Evolutionary conservation across 1,284 basidiomycete species (phyloP).

Genomic region (Puccinia polysora): DNA sequence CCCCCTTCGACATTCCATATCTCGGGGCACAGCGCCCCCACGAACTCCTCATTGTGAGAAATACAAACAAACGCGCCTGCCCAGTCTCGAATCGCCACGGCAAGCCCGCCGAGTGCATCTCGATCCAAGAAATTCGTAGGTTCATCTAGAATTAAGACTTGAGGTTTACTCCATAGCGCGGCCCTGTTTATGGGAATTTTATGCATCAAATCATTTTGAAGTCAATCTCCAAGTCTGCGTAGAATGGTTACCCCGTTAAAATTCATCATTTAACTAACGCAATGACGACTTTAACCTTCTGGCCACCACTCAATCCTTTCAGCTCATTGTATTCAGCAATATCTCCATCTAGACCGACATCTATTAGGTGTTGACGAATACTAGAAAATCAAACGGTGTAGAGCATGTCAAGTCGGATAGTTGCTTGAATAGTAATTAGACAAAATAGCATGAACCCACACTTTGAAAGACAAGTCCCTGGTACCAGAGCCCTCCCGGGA

Average conservation of each 20-base stretch:
- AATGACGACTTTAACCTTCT: slow-evolving; percentile 96
- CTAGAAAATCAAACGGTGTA: too few species aligned
- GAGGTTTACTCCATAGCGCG: slow-evolving; percentile 89
- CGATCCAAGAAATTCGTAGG: slow-evolving; percentile 87
- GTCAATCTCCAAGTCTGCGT: neutral
- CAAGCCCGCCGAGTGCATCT: slow-evolving; percentile 76
- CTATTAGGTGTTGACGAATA: slow-evolving; percentile 53
- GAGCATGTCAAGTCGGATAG: neutral
- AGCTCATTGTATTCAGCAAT: slow-evolving; percentile 97
- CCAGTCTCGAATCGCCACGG: slow-evolving; percentile 95
- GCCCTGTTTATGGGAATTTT: slow-evolving; percentile 55
- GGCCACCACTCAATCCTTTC: slow-evolving; percentile 63
- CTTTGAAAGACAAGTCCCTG: slow-evolving; percentile 52
- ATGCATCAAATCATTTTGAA: neutral
- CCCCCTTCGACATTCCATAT: slow-evolving; percentile 66
- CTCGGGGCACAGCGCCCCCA: slow-evolving; percentile 55
- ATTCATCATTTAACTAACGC: slow-evolving; percentile 55
- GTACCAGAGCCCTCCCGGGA: slow-evolving; percentile 82
- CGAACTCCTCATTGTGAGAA: slow-evolving; percentile 69
- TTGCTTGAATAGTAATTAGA: neutral
- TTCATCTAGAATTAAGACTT: slow-evolving; percentile 61
- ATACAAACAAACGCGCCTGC: slow-evolving; percentile 94
- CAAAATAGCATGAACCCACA: slow-evolving; percentile 46
- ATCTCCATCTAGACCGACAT: slow-evolving; percentile 92
- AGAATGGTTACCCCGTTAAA: too few species aligned